Evolutionary conservation across 2,329 filamentous ascomycete species (phyloP).

Genomic region (Neophaeococcomyces aloes): DNA sequence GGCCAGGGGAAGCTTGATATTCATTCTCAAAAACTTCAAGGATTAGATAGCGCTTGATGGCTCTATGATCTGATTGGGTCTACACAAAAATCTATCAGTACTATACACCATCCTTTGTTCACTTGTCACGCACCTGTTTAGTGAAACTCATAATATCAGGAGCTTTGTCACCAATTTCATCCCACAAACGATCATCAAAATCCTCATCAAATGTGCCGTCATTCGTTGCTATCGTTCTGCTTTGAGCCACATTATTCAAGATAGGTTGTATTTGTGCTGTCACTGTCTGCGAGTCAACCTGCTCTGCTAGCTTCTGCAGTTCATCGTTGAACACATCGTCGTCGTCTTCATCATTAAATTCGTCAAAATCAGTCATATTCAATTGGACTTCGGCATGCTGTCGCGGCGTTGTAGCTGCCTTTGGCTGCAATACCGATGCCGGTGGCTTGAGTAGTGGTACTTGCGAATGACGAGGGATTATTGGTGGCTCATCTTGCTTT

Average conservation of each 20-base stretch:
- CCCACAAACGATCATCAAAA: conserved; percentile 63
- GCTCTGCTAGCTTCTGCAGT: conserved; percentile 20
- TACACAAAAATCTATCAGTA: conserved; percentile 59
- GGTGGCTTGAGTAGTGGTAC: background rate
- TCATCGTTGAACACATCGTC: conserved; percentile 25
- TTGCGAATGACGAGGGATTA: background rate
- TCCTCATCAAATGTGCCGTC: conserved; percentile 59
- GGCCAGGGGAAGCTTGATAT: conserved; percentile 55
- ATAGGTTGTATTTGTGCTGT: background rate
- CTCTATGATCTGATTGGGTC: conserved; percentile 49
- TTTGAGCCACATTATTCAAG: background rate
- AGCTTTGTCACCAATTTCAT: conserved; percentile 49
- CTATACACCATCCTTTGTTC: conserved; percentile 23
- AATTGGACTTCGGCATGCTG: background rate
- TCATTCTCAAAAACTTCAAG: conserved; percentile 60
- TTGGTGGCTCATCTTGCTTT: background rate
- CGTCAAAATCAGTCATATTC: background rate
- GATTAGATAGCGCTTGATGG: conserved; percentile 79
- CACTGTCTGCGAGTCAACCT: conserved; percentile 15
- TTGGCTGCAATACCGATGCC: background rate
- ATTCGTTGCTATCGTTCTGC: conserved; percentile 14
- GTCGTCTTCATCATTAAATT: conserved; percentile 23
- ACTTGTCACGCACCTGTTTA: conserved; percentile 9
- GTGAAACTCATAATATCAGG: conserved; percentile 31
- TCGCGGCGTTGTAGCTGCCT: background rate